Percentiles rank a stretch among this genome's conserved stretches.
Evolutionary conservation across 2,329 filamentous ascomycete genomes (phyloP).

Genomic region (Drechmeria coniospora): DNA sequence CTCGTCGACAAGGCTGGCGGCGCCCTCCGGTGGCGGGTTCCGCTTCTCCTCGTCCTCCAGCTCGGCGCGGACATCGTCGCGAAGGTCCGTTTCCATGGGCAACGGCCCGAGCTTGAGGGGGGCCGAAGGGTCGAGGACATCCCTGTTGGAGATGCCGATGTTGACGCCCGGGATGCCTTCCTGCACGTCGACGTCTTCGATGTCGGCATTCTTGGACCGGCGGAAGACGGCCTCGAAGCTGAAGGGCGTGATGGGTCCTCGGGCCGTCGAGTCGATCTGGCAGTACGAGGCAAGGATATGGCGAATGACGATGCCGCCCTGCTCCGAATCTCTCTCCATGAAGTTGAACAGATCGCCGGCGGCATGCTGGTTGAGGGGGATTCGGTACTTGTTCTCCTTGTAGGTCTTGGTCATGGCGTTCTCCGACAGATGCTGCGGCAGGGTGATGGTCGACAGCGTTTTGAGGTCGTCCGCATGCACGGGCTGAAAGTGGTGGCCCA

Average conservation of each 20-base stretch:
- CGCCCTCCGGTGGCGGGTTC: constrained; percentile 55
- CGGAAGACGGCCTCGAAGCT: constrained; percentile 46
- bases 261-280: constrained; percentile 39
- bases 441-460: constrained; percentile 54
- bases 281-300: constrained; percentile 52
- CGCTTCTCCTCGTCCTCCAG: constrained; percentile 72
- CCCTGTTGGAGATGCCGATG: constrained; percentile 45
- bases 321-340: constrained; percentile 70
- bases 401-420: constrained; percentile 72
- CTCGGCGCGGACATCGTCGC: constrained; percentile 74
- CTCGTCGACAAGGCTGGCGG: constrained; percentile 64
- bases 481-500: constrained; percentile 54
- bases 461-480: constrained; percentile 71
- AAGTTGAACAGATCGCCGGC: constrained; percentile 76
- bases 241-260: constrained; percentile 48
- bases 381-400: constrained; percentile 69
- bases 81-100: constrained; percentile 68
- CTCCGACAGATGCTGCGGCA: constrained; percentile 63
- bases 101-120: constrained; percentile 64
- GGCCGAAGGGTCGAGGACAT: constrained; percentile 39
- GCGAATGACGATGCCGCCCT: constrained; percentile 65
- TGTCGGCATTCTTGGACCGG: constrained; percentile 41
- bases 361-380: constrained; percentile 76
- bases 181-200: constrained; percentile 46
- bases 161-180: constrained; percentile 50